Evolutionary conservation across 371 early-diverging fungal species (phyloP).

Genomic region (Haplosporangium sp.): DNA sequence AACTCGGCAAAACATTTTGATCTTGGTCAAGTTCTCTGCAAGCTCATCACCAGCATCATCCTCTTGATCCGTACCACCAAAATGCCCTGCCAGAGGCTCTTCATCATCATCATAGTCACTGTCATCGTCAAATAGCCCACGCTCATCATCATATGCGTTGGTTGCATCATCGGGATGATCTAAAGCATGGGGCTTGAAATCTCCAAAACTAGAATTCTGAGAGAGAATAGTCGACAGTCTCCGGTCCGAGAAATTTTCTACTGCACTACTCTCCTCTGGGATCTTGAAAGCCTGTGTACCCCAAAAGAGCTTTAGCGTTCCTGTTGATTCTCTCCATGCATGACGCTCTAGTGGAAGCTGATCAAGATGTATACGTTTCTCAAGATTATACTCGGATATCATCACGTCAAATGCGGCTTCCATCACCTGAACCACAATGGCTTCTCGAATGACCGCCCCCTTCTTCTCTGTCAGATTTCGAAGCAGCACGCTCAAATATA

Average conservation of each 20-base stretch:
- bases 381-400: slow-evolving; percentile 79
- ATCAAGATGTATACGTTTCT: slow-evolving; percentile 71
- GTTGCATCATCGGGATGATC: slow-evolving; percentile 56
- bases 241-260: slow-evolving; percentile 16
- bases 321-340: slow-evolving; percentile 55
- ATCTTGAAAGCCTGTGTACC: slow-evolving; percentile 54
- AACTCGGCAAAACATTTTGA: slow-evolving; percentile 73
- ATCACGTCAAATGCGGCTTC: slow-evolving; percentile 78
- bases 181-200: slow-evolving; percentile 22
- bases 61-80: slow-evolving; percentile 31
- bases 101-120: slow-evolving; percentile 48
- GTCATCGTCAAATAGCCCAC: slow-evolving; percentile 51
- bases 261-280: slow-evolving; percentile 30
- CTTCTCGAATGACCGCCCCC: slow-evolving; percentile 61
- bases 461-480: slow-evolving; percentile 52
- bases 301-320: slow-evolving; percentile 62
- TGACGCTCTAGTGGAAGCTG: slow-evolving; percentile 67
- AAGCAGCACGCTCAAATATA: slow-evolving; percentile 80
- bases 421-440: slow-evolving; percentile 64
- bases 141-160: slow-evolving; percentile 55
- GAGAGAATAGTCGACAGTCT: slow-evolving; percentile 10
- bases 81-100: slow-evolving; percentile 11
- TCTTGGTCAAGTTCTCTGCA: slow-evolving; percentile 35
- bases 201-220: slow-evolving; percentile 3
- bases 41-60: slow-evolving; percentile 41